Evolutionary conservation across 805 yeast species (phyloP).

Genomic region (Pichia eremophila): DNA sequence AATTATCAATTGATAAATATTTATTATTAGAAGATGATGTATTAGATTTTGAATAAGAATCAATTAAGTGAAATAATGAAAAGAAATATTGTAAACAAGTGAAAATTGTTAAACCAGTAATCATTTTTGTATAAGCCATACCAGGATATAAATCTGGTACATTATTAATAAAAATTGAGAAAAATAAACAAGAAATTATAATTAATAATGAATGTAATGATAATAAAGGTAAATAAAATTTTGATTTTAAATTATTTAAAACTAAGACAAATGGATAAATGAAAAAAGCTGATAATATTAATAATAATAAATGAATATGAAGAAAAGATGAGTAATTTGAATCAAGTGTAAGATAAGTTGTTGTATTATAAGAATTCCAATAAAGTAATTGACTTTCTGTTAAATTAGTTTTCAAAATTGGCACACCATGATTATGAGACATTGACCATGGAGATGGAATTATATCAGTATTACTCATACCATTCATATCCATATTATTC

Average conservation of each 20-base stretch:
- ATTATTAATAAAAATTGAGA: constrained; percentile 47
- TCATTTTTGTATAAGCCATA: constrained; percentile 63
- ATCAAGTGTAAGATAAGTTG: constrained; percentile 56
- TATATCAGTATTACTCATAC: too few species aligned
- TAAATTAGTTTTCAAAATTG: constrained; percentile 62
- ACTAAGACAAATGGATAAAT: constrained; percentile 63
- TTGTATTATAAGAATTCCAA: constrained; percentile 75
- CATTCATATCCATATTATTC: too few species aligned
- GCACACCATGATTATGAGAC: constrained; percentile 54
- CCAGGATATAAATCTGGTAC: constrained; percentile 67
- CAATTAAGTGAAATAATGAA: constrained; percentile 32
- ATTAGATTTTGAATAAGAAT: neutral
- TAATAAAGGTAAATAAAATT: constrained; percentile 50
- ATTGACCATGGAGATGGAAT: constrained; percentile 30
- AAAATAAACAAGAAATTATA: constrained; percentile 42
- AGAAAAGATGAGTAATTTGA: constrained; percentile 43
- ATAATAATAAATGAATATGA: constrained; percentile 41
- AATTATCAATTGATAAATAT: too few species aligned
- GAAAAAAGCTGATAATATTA: constrained; percentile 37
- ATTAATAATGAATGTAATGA: constrained; percentile 39
- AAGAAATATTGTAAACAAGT: constrained; percentile 44
- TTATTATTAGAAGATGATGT: neutral
- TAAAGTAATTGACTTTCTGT: constrained; percentile 42
- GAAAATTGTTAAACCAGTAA: constrained; percentile 47
- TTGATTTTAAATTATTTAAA: constrained; percentile 48